phyloP scores from a whole-genome alignment of 2,329 filamentous ascomycete species.

The Ambrosiella cleistominuta region DNA sequence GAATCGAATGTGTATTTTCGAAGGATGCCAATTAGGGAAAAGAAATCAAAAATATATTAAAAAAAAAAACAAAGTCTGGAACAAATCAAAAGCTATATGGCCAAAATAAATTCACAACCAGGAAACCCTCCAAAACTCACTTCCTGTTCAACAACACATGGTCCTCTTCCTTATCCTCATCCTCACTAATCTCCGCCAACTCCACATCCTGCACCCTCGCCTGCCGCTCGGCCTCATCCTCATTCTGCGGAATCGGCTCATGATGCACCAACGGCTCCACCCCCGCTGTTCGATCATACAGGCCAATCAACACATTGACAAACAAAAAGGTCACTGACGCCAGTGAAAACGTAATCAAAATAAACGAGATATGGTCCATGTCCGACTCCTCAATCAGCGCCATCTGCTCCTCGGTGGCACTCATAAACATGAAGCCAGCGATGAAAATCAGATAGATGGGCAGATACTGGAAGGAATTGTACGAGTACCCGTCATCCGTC shows the following conservation, averaged over 20 bases:
- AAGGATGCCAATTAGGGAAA: too few species aligned
- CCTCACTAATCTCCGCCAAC: background rate
- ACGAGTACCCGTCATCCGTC: conserved; percentile 48
- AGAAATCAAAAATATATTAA: too few species aligned
- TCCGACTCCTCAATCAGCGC: conserved; percentile 50
- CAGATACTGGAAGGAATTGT: conserved; percentile 42
- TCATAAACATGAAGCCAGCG: conserved; percentile 93
- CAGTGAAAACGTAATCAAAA: conserved; percentile 78
- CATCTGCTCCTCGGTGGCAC: conserved; percentile 95
- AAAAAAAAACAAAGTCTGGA: too few species aligned
- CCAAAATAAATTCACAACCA: too few species aligned
- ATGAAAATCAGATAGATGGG: conserved; percentile 60
- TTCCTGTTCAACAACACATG: background rate
- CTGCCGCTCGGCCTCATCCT: conserved; percentile 29
- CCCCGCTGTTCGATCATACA: conserved; percentile 52
- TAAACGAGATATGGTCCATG: conserved; percentile 79
- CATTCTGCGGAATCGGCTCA: conserved; percentile 13
- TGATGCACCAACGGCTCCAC: background rate
- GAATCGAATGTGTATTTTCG: too few species aligned
- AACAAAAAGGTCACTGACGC: conserved; percentile 87
- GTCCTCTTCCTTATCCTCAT: background rate
- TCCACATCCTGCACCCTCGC: background rate
- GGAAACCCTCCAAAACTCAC: background rate
- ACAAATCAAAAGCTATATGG: too few species aligned
- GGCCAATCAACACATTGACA: conserved; percentile 63